Evolutionary conservation across 345 rosid genomes (phyloP).

Genomic region (Isatis tinctoria): DNA sequence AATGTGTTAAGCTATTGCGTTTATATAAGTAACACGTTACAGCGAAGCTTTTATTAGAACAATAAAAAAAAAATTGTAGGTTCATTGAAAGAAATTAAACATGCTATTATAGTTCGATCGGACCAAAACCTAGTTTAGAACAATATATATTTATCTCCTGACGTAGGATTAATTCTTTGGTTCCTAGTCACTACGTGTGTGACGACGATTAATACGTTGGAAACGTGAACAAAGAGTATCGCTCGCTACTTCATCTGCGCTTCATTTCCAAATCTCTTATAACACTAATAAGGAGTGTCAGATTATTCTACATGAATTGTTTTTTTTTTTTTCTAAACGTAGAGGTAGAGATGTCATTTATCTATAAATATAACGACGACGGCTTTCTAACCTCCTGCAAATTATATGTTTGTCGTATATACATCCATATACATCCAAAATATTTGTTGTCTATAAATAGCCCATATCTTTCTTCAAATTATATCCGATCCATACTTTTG

Average conservation of each 20-base stretch:
- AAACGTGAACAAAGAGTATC: background rate
- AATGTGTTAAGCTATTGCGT: too few species aligned
- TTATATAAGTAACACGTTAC: too few species aligned
- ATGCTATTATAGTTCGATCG: too few species aligned
- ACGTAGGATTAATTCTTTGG: background rate
- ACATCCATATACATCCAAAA: too few species aligned
- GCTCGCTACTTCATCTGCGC: background rate
- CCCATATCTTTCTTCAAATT: background rate
- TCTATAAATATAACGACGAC: background rate
- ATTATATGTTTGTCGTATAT: background rate
- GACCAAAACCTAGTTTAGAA: too few species aligned
- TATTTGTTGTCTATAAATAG: background rate
- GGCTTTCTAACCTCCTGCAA: background rate
- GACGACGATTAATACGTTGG: background rate
- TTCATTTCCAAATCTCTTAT: background rate
- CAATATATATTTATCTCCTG: background rate
- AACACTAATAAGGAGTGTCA: background rate
- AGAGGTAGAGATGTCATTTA: background rate
- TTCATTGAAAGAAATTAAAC: too few species aligned
- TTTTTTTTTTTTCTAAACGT: background rate
- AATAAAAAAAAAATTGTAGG: too few species aligned
- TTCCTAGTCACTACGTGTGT: background rate
- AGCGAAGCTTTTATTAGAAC: too few species aligned
- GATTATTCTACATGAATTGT: background rate
- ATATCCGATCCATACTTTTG: background rate